A percentile compares a stretch with the other conserved stretches of the same genome.
Evolutionary conservation across 768 basidiomycete genomes (phyloP).

Genomic region (Mycena capillaripes): DNA sequence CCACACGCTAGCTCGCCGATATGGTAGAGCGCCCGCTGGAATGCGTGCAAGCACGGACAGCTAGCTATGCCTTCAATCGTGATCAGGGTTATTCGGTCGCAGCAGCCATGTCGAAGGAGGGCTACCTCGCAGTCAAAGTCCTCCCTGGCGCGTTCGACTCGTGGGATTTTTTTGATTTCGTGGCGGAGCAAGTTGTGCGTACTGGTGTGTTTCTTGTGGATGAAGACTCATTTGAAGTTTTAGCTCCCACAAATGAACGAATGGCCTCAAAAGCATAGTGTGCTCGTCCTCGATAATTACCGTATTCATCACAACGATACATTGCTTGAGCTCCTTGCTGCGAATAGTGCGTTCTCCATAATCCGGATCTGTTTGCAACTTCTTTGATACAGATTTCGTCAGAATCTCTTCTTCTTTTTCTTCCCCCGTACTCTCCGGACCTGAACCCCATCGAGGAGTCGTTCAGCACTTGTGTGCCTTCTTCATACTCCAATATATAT

Average conservation of each 20-base stretch:
- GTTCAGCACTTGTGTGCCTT: background rate
- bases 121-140: slow-evolving; percentile 9
- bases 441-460: slow-evolving; percentile 14
- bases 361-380: no score
- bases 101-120: slow-evolving; percentile 9
- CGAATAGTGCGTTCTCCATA: background rate
- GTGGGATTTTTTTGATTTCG: slow-evolving; percentile 4
- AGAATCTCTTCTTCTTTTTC: background rate
- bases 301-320: slow-evolving; percentile 42
- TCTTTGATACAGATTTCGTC: background rate
- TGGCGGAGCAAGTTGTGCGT: slow-evolving; percentile 4
- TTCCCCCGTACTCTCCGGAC: slow-evolving; percentile 11
- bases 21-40: slow-evolving; percentile 39
- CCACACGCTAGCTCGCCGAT: slow-evolving; percentile 32
- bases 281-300: slow-evolving; percentile 46
- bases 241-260: slow-evolving; percentile 40
- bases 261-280: slow-evolving; percentile 34
- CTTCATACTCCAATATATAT: background rate
- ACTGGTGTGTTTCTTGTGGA: background rate
- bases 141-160: background rate
- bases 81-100: background rate
- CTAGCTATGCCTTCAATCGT: background rate
- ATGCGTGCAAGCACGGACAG: slow-evolving; percentile 19
- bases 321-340: slow-evolving; percentile 14
- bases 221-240: background rate